Evolutionary conservation across 2,329 filamentous ascomycete genomes (phyloP), one percentile per base, ranked within the genome.

Genomic region (Apiospora rasikravindrae): DNA sequence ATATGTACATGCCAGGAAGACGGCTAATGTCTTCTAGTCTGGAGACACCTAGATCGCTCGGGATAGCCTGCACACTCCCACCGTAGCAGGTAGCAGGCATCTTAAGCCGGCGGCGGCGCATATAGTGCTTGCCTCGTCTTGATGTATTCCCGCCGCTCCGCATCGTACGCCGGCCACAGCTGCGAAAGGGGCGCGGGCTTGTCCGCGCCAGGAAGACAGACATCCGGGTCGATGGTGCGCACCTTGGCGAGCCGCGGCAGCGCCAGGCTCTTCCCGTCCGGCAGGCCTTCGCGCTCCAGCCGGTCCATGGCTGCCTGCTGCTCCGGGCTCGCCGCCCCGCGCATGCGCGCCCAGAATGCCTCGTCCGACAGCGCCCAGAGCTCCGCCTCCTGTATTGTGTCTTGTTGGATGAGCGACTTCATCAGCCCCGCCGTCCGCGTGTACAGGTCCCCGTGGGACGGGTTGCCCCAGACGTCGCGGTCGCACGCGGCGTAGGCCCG

Each of bases 391-490:
- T 75, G 70, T 19, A 83, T 70, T 1, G 77, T 74, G 4, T 76
- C 76, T 24, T 70, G 61, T 16, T 71, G 71, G 42, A 78, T 72
- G 26, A 74, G 69, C 40, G 70, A 69, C 37, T 69, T 70, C 64
- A 84, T 84, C 26, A 84, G 70, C 42, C 74, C 73, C 10, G 81
- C 82, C 3, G 80, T 80, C 37, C 79, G 74, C 40, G 73, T 73
- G 71, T 80, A 83, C 71, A 84, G 76, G 66, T 82, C 76, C 14
- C 80, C 76, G 71, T 83, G 80, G 11, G 80, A 78, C n/a, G 76
- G 77, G 72, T 79, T 82, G 16, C 80, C 82, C 82, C 82, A 84
- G 45, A 83, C 79, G 49, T 82, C 79, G 53, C 77, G 75, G 70
- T 84, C 82, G 68, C 75, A 74, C 2, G 76, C 75, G 69, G 81